Evolutionary conservation across 23 red algal species (phyloP).

Genomic region (Agarophyton chilense): DNA sequence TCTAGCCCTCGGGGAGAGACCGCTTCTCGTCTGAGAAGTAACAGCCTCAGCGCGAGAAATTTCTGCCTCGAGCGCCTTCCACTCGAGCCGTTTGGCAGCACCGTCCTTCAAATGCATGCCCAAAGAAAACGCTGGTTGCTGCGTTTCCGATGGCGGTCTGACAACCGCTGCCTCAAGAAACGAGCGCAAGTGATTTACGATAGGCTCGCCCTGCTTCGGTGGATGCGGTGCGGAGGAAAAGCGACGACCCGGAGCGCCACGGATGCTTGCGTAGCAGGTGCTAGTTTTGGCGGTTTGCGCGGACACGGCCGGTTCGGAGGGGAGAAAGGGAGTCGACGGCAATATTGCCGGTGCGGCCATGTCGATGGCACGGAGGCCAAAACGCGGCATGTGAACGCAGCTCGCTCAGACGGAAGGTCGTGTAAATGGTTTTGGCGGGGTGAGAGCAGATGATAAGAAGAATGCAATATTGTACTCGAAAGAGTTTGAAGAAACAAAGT

Average conservation of each 20-base stretch:
- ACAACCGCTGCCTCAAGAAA: conserved; percentile 1
- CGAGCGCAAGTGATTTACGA: background rate
- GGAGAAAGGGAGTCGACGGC: background rate
- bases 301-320: background rate
- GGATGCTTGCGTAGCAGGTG: background rate
- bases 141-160: background rate
- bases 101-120: conserved; percentile 15
- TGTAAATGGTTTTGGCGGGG: background rate
- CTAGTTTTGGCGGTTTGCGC: background rate
- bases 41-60: conserved; percentile 5
- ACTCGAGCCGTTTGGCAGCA: conserved; percentile 1
- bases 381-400: background rate
- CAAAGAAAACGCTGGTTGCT: background rate
- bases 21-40: background rate
- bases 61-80: background rate
- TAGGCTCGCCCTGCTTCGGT: background rate
- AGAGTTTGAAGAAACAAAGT: background rate
- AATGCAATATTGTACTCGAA: background rate
- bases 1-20: background rate
- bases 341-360: background rate
- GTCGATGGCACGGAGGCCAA: background rate
- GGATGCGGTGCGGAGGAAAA: background rate
- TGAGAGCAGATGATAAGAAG: background rate
- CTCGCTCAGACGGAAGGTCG: background rate
- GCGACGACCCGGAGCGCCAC: background rate